A percentile compares a stretch with the other conserved stretches of the same genome.
phyloP scores from a whole-genome alignment of 768 basidiomycete genomes.

The Cyclocybe cylindracea region DNA sequence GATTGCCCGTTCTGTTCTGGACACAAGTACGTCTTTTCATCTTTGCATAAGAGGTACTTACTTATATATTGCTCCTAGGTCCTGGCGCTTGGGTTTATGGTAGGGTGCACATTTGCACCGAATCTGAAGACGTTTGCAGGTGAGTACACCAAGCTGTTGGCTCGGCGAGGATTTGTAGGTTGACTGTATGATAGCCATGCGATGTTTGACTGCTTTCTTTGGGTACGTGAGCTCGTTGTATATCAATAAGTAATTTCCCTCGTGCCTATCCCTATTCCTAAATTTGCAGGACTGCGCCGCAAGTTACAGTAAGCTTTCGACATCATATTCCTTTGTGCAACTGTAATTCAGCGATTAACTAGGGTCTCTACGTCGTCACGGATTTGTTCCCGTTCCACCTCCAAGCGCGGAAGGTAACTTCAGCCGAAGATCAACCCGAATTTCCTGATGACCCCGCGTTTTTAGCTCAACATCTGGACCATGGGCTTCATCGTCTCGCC shows the following conservation, averaged over 20 bases:
- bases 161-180: neutral
- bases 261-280: neutral
- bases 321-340: neutral
- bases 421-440: neutral
- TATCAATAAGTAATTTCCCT: neutral
- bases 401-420: constrained; percentile 60
- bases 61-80: constrained; percentile 32
- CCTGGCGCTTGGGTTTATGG: constrained; percentile 53
- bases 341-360: neutral
- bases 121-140: constrained; percentile 59
- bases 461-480: constrained; percentile 68
- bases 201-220: constrained; percentile 62
- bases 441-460: neutral
- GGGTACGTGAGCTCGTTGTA: constrained; percentile 32
- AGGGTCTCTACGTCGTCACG: constrained; percentile 63
- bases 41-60: neutral
- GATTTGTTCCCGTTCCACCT: constrained; percentile 72
- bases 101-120: constrained; percentile 51
- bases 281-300: constrained; percentile 51
- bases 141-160: constrained; percentile 10
- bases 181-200: constrained; percentile 40
- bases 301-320: constrained; percentile 48
- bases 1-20: constrained; percentile 73
- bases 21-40: constrained; percentile 46
- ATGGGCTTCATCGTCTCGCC: constrained; percentile 72